Conservation (phyloP, 495 filamentous ascomycete species). For the Oidiodendron maius region DNA sequence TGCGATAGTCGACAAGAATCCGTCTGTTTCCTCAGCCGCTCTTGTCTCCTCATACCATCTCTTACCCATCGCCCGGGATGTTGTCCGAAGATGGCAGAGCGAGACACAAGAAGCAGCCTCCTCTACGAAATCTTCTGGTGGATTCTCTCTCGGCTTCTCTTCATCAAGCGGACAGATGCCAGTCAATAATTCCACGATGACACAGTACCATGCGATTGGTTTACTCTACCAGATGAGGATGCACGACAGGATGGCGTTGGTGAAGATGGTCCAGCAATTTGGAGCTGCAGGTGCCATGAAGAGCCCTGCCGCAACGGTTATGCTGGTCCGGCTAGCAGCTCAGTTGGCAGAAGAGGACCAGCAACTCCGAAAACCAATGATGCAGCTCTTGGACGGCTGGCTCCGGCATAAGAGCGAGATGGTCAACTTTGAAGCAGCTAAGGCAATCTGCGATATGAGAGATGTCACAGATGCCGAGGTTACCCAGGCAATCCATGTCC, state of each 20-base stretch:
- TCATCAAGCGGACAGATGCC: slow-evolving; percentile 64
- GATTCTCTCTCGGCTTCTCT: slow-evolving; percentile 85
- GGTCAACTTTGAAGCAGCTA: slow-evolving; percentile 99
- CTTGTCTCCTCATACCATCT: slow-evolving; percentile 98
- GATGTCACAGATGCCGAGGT: slow-evolving; percentile 92
- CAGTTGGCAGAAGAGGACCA: slow-evolving; percentile 93
- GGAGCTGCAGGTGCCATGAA: slow-evolving; percentile 86
- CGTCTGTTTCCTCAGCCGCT: slow-evolving; percentile 93
- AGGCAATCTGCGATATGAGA: slow-evolving; percentile 90
- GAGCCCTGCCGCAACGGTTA: slow-evolving; percentile 85
- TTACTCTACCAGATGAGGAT: slow-evolving; percentile 96
- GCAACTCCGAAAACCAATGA: slow-evolving; percentile 86
- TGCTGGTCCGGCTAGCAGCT: slow-evolving; percentile 88
- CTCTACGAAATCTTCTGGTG: slow-evolving; percentile 76
- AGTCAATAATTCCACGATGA: slow-evolving; percentile 83
- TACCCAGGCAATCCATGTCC: slow-evolving; percentile 84
- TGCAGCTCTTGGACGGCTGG: slow-evolving; percentile 92
- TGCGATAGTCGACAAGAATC: slow-evolving; percentile 98
- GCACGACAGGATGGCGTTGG: slow-evolving; percentile 94
- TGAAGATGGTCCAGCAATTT: slow-evolving; percentile 99
- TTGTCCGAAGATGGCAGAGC: slow-evolving; percentile 96
- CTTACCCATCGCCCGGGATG: slow-evolving; percentile 89
- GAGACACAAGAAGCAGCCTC: slow-evolving; percentile 97
- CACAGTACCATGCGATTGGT: slow-evolving; percentile 97
- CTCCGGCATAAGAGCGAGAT: slow-evolving; percentile 98